These are phyloP conservation scores for Strombidium stylifer DNA, from an alignment of 73 alveolate genomes.

Conservation along the genomic window DNA sequence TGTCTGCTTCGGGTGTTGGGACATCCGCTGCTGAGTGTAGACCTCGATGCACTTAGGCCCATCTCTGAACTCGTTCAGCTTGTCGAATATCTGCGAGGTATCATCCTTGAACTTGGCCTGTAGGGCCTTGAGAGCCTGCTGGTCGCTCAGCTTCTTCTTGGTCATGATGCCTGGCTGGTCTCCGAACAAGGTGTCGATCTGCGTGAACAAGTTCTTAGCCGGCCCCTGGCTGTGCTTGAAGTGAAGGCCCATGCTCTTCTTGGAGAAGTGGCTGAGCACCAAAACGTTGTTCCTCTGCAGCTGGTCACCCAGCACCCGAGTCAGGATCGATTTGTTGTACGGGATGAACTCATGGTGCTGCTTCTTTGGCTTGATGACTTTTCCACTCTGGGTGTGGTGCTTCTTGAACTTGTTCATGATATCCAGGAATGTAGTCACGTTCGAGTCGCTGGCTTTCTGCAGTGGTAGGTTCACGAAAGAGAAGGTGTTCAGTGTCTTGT, in stretches of 20 bases:
- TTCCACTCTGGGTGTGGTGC: background rate
- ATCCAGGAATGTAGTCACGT: constrained; percentile 14
- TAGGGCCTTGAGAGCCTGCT: constrained; percentile 16
- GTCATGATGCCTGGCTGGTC: constrained; percentile 17
- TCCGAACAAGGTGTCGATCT: constrained; percentile 9
- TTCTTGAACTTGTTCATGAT: constrained; percentile 5
- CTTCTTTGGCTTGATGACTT: too few species aligned
- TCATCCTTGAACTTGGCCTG: constrained; percentile 19
- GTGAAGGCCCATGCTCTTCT: background rate
- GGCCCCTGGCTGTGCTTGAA: background rate
- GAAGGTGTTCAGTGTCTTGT: constrained; percentile 2
- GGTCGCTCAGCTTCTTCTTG: constrained; percentile 20
- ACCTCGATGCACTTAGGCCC: constrained; percentile 22
- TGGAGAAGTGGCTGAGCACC: background rate
- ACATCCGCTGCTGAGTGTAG: background rate
- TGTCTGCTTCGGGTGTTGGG: background rate
- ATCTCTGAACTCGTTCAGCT: constrained; percentile 13
- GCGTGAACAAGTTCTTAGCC: background rate
- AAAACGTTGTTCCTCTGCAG: background rate
- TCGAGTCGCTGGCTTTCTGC: constrained; percentile 1
- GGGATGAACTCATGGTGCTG: constrained; percentile 22
- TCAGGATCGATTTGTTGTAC: constrained; percentile 29
- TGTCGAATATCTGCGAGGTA: constrained; percentile 1
- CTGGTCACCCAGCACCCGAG: constrained; percentile 18
- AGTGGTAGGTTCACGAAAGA: constrained; percentile 22